These are phyloP conservation scores for Kurtzmaniella quercitrusa DNA, from an alignment of 1,139 yeast species.

Conservation along the genomic window DNA sequence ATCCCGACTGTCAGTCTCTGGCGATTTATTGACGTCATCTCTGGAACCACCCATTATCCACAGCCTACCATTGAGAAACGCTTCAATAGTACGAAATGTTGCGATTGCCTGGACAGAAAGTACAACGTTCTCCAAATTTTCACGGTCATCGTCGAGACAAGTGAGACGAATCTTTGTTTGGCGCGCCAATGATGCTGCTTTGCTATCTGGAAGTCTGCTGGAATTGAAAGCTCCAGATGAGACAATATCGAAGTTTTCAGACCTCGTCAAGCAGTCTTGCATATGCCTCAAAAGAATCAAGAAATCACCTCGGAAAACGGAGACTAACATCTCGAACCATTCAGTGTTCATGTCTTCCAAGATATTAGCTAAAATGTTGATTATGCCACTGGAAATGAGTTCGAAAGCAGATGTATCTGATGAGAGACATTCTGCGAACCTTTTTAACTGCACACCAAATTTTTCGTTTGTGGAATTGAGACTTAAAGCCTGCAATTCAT, in stretches of 20 bases:
- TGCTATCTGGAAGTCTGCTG: conserved; percentile 13
- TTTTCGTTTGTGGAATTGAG: background rate
- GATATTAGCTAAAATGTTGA: conserved; percentile 41
- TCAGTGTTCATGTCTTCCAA: conserved; percentile 29
- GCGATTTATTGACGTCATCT: conserved; percentile 7
- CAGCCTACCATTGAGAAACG: conserved; percentile 48
- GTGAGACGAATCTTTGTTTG: conserved; percentile 61
- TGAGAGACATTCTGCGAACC: background rate
- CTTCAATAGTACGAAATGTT: conserved; percentile 68
- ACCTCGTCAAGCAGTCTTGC: conserved; percentile 72
- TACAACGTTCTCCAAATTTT: conserved; percentile 37
- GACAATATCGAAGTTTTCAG: conserved; percentile 71
- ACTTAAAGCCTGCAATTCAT: background rate
- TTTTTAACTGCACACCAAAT: background rate
- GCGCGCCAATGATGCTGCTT: conserved; percentile 65
- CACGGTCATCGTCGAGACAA: conserved; percentile 24
- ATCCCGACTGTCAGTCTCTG: conserved; percentile 10
- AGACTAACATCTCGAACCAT: conserved; percentile 44
- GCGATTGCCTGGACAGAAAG: conserved; percentile 89
- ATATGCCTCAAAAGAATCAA: conserved; percentile 48
- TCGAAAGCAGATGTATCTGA: conserved; percentile 66
- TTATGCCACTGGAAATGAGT: conserved; percentile 64
- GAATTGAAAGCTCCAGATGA: background rate
- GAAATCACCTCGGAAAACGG: conserved; percentile 40
- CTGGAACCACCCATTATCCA: conserved; percentile 20